Evolutionary conservation across 805 yeast genomes (phyloP), one percentile per base, ranked within the genome.

Genomic region (Kurtzmaniella cleridarum): DNA sequence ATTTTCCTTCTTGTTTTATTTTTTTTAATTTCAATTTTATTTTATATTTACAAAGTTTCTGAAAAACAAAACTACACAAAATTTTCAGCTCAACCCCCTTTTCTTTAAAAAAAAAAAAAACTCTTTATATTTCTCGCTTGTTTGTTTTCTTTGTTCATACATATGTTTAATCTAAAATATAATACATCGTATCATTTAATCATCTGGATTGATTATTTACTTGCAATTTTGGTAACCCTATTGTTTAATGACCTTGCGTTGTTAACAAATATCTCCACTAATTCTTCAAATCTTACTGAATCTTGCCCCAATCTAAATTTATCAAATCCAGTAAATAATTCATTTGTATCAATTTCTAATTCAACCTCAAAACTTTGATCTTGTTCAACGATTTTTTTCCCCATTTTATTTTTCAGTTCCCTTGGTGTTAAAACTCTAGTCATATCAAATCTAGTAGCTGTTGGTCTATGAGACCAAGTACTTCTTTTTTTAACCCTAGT

Each of bases 401-500:
- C 73, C 2, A 51, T 41, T 41, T 62, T 63, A 43, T 63, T 66
- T 40, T 62, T 63, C 35, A 56, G 45, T 40, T 61, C 68, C 36
- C 49, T 48, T 17, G 73, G 73, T 11, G 53, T 45, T 26, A 54
- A 50, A 2, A 84, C 86, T 46, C 75, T 72, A 1, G 95, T 85
- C 44, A 84, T 62, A 60, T 85, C 95, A 47, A 85, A 75, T 50
- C 79, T 71, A 1, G 90, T 81, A 30, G 79, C 77, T 1, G 93
- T 83, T 7, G 81, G 80, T n/a, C 75, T 69, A 46, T 85, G 90
- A n/a, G 75, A 66, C 61, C 75, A 86, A 41, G 90, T 77, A 20
- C 73, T 70, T 45, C 97, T 71, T 48, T 82, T 80, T 60, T 89
- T 89, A 41, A 76, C 75, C 52, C 96, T 69, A 32, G 76, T 75